These are phyloP conservation scores for Fusarium sp. DNA, from an alignment of 2,329 filamentous ascomycete species.

Conservation along the genomic window DNA sequence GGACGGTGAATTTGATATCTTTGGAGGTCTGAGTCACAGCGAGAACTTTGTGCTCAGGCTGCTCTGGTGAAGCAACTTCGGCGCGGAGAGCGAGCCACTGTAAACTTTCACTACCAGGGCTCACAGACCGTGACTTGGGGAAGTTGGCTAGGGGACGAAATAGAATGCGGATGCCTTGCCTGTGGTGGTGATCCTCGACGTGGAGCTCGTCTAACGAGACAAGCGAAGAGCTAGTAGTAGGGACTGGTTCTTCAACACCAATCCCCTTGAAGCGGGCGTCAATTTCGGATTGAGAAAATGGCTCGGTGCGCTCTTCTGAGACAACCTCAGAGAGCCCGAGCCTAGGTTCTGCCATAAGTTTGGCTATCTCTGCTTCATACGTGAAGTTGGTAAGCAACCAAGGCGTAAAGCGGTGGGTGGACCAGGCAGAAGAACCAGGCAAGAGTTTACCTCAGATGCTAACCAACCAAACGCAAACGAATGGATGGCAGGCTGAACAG, in stretches of 20 bases:
- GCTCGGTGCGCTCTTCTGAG: slow-evolving; percentile 66
- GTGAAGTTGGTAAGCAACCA: slow-evolving; percentile 41
- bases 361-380: slow-evolving; percentile 45
- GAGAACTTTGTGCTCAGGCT: slow-evolving; percentile 65
- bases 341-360: slow-evolving; percentile 58
- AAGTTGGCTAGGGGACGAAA: slow-evolving; percentile 64
- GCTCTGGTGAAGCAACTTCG: slow-evolving; percentile 61
- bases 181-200: slow-evolving; percentile 62
- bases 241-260: slow-evolving; percentile 55
- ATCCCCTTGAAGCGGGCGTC: slow-evolving; percentile 59
- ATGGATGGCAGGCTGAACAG: slow-evolving; percentile 24
- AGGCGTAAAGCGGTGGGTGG: slow-evolving; percentile 21
- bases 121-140: slow-evolving; percentile 63
- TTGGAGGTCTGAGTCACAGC: slow-evolving; percentile 69
- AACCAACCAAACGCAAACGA: slow-evolving; percentile 36
- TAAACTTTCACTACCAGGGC: slow-evolving; percentile 65
- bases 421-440: slow-evolving; percentile 28
- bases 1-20: slow-evolving; percentile 69
- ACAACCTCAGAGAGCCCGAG: slow-evolving; percentile 50
- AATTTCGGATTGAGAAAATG: slow-evolving; percentile 66
- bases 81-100: slow-evolving; percentile 66
- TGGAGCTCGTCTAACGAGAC: slow-evolving; percentile 65
- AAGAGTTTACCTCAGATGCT: slow-evolving; percentile 39
- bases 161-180: slow-evolving; percentile 66
- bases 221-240: slow-evolving; percentile 51